phyloP scores from a whole-genome alignment of 306 rosid genomes.

The Quercus cerris region DNA sequence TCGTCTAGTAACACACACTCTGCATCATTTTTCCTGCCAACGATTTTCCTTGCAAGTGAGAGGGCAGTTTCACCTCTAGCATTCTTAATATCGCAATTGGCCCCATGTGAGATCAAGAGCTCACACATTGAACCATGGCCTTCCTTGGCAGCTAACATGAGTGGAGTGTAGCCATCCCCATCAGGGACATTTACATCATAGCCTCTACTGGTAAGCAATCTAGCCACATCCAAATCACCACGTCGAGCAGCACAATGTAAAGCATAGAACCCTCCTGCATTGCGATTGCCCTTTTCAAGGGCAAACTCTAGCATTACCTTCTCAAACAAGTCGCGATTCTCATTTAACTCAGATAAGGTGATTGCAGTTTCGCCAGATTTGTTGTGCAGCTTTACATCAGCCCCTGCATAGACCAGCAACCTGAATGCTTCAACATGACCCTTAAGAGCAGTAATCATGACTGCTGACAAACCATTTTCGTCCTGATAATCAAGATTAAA shows the following conservation, averaged over 20 bases:
- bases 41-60: slow-evolving; percentile 50
- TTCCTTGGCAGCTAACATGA: slow-evolving; percentile 92
- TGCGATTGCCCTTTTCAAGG: slow-evolving; percentile 69
- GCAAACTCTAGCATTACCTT: slow-evolving; percentile 86
- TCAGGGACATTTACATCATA: slow-evolving; percentile 78
- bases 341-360: slow-evolving; percentile 49
- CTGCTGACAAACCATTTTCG: slow-evolving; percentile 68
- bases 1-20: slow-evolving; percentile 64
- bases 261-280: slow-evolving; percentile 77
- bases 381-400: slow-evolving; percentile 69
- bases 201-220: slow-evolving; percentile 64
- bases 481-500: slow-evolving; percentile 70
- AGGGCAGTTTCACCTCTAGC: slow-evolving; percentile 76
- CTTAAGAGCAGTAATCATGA: slow-evolving; percentile 68
- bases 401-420: slow-evolving; percentile 81
- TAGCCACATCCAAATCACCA: slow-evolving; percentile 72
- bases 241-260: slow-evolving; percentile 88
- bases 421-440: slow-evolving; percentile 79
- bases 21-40: slow-evolving; percentile 36
- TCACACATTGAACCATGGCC: slow-evolving; percentile 66
- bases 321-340: slow-evolving; percentile 66
- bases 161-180: slow-evolving; percentile 80
- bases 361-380: slow-evolving; percentile 77
- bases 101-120: slow-evolving; percentile 65
- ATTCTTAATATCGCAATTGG: slow-evolving; percentile 45